Base-by-base conservation (phyloP, 1,284 basidiomycete genomes). In the Phellopilus nigrolimitatus region DNA sequence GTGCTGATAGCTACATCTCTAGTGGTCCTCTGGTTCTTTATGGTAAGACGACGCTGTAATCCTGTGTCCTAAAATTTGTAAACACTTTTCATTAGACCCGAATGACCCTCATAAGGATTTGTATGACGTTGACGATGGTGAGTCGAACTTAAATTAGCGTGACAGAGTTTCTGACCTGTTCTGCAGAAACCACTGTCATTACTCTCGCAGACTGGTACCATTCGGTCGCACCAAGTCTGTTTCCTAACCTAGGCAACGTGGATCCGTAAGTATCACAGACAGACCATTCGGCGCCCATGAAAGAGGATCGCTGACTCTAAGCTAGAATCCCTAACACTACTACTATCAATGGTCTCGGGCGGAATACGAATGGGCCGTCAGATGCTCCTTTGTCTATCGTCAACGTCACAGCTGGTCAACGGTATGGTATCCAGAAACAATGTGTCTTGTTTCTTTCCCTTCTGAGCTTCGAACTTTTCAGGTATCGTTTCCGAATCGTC, bases 271-370 rank as follows among this genome's bases (percentile, higher is more conserved):
- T n/a, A n/a, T 63, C 9, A 57, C 57, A 9, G 28, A 22, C 45
- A 64, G 13, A 63, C 66, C 39, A 67, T 65, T 21, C 62, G 64
- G 15, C 53, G 55, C 2, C 66, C 64, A 15, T 61, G 62, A 25
- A 66, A 60, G 31, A 8, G 37, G 10, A 56, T 57, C 8, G 61
- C 61, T 2, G 8, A 13, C 17, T 15, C 4, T 25, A 31, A 17
- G 6, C 22, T 15, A 55, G 53, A 37, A 56, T 38, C 34, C 44
- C 62, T 2, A 53, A 57, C 37, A 60, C 67, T 9, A 61, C 60
- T 1, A 61, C 79, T 15, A 68, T 82, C 60, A 80, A 82, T 48
- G 79, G 79, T 1, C 57, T 63, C 21, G 78, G 77, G 4, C 64
- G 71, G 10, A 77, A 62, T 34, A 51, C 56, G 8, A 60, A 59